Conservation (phyloP, 768 basidiomycete species). For the Suillus clintonianus region DNA sequence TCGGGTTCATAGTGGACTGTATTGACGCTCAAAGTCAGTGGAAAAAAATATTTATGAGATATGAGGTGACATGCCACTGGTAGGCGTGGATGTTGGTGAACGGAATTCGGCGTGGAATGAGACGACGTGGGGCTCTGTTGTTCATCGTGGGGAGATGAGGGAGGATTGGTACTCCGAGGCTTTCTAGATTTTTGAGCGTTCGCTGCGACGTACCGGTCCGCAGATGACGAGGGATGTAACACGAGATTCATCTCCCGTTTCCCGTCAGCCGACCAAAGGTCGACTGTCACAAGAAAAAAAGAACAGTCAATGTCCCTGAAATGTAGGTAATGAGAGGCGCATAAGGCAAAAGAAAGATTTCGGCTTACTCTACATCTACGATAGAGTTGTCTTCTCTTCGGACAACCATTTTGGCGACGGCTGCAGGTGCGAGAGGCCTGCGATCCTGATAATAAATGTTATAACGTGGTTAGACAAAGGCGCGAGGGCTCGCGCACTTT, state of each 20-base stretch:
- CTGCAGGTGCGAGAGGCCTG: slow-evolving; percentile 88
- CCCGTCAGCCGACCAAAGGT: slow-evolving; percentile 86
- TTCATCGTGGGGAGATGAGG: slow-evolving; percentile 31
- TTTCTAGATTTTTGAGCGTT: slow-evolving; percentile 39
- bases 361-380: slow-evolving; percentile 75
- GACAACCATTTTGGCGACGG: slow-evolving; percentile 82
- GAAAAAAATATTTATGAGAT: not conserved
- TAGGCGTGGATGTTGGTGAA: slow-evolving; percentile 36
- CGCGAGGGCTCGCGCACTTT: slow-evolving; percentile 56
- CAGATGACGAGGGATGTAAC: slow-evolving; percentile 74
- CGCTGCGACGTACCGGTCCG: slow-evolving; percentile 66
- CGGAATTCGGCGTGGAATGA: slow-evolving; percentile 49
- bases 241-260: slow-evolving; percentile 88
- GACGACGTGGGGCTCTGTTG: slow-evolving; percentile 50
- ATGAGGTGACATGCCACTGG: slow-evolving; percentile 48
- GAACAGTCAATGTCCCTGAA: slow-evolving; percentile 80
- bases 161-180: slow-evolving; percentile 33
- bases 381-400: slow-evolving; percentile 63
- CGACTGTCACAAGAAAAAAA: slow-evolving; percentile 90
- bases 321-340: slow-evolving; percentile 4
- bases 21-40: slow-evolving; percentile 5
- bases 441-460: slow-evolving; percentile 64
- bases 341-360: not conserved
- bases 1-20: slow-evolving; percentile 37
- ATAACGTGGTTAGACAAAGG: slow-evolving; percentile 14